These are phyloP conservation scores for Fraxinus latifolia DNA, from an alignment of 305 asterid genomes.

Conservation along the genomic window DNA sequence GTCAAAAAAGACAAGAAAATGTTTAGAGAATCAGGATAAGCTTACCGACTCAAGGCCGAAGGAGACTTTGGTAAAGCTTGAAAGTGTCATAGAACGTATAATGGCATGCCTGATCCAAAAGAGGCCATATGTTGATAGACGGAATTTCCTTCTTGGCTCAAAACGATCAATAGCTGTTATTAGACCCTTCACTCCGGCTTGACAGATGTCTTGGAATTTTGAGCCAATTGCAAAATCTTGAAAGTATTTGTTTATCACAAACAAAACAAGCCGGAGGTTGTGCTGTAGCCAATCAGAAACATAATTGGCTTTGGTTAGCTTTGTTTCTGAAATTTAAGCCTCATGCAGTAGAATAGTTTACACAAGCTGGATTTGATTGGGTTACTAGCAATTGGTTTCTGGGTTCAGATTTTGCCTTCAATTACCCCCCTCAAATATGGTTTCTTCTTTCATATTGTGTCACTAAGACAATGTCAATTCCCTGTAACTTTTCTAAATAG, in stretches of 20 bases:
- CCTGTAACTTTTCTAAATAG: neutral
- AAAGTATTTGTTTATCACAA: conserved; percentile 83
- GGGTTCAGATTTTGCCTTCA: neutral
- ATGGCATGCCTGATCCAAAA: conserved; percentile 93
- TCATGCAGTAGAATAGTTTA: neutral
- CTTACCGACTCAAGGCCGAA: conserved; percentile 88
- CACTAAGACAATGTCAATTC: neutral
- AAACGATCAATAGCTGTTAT: conserved; percentile 83
- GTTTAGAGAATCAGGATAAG: conserved; percentile 6
- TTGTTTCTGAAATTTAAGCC: neutral
- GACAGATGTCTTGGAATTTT: conserved; percentile 87
- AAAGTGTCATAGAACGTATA: conserved; percentile 71
- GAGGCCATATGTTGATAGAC: conserved; percentile 78
- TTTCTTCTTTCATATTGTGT: neutral
- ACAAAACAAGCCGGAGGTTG: conserved; percentile 80
- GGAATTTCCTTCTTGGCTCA: conserved; percentile 70
- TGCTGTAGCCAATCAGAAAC: conserved; percentile 57
- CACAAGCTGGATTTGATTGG: neutral
- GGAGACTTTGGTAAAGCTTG: conserved; percentile 86
- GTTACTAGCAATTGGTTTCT: neutral
- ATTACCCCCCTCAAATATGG: neutral
- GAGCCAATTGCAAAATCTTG: conserved; percentile 71
- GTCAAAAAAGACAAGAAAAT: neutral
- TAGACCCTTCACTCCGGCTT: conserved; percentile 89
- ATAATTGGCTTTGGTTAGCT: conserved; percentile 14